phyloP scores from a whole-genome alignment of 2,329 filamentous ascomycete species.

The Coniochaeta sp. region DNA sequence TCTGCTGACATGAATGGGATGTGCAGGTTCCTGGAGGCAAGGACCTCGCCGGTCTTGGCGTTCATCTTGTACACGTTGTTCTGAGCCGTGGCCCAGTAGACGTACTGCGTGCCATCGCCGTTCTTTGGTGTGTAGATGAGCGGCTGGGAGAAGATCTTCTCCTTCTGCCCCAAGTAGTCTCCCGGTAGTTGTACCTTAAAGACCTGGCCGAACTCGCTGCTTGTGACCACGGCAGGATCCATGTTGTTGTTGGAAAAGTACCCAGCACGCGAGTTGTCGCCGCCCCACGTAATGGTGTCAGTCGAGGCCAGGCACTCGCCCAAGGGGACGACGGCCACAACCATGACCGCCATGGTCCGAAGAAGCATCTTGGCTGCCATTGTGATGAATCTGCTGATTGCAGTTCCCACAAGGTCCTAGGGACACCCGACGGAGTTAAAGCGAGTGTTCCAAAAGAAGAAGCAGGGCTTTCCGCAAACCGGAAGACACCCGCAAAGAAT shows the following conservation, averaged over 20 bases:
- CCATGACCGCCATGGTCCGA: not conserved
- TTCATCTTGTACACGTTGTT: slow-evolving; percentile 44
- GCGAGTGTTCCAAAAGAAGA: not conserved
- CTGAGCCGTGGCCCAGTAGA: slow-evolving; percentile 42
- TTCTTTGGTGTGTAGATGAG: slow-evolving; percentile 36
- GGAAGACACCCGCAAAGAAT: not conserved
- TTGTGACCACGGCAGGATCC: slow-evolving; percentile 52
- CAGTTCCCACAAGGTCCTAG: too few relatives aligned
- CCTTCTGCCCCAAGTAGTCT: slow-evolving; percentile 37
- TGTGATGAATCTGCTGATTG: not conserved
- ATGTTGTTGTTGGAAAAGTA: slow-evolving; percentile 52
- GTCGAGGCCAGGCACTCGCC: slow-evolving; percentile 28
- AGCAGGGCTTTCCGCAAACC: not conserved
- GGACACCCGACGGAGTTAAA: too few relatives aligned
- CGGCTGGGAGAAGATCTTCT: slow-evolving; percentile 46
- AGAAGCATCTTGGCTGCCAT: not conserved
- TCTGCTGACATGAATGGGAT: slow-evolving; percentile 33
- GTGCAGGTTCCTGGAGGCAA: slow-evolving; percentile 30
- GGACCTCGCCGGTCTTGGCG: slow-evolving; percentile 35
- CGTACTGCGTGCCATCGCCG: slow-evolving; percentile 28
- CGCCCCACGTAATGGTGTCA: slow-evolving; percentile 54
- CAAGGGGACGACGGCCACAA: too few relatives aligned
- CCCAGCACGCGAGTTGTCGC: slow-evolving; percentile 46
- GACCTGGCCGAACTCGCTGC: slow-evolving; percentile 46
- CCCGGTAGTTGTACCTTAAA: slow-evolving; percentile 47